Conservation (phyloP, 331 rosid genomes). For the Arachis monticola region DNA sequence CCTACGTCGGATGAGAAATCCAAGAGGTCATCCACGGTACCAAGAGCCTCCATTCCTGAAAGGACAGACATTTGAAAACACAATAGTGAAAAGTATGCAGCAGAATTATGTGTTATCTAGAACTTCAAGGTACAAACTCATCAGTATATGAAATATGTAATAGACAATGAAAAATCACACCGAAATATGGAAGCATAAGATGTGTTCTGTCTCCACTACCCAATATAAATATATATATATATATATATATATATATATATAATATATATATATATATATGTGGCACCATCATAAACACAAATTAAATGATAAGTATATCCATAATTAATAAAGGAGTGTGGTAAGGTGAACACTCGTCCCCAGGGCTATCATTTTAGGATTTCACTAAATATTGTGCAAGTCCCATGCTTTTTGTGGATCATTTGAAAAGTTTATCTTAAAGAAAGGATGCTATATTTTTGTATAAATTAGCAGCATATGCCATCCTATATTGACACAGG, state of each 20-base stretch:
- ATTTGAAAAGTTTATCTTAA: conserved; percentile 7
- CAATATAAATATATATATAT: not conserved
- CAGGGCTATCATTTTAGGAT: not conserved
- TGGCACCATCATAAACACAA: conserved; percentile 15
- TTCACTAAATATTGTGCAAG: not conserved
- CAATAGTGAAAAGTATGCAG: conserved; percentile 20
- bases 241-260: too few relatives aligned
- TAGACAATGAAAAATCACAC: conserved; percentile 13
- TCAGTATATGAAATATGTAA: not conserved
- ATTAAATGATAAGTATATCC: not conserved
- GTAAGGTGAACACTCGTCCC: not conserved
- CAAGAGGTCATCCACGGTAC: conserved; percentile 70
- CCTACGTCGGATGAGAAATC: conserved; percentile 75
- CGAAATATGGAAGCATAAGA: conserved; percentile 12
- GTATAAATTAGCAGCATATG: too few relatives aligned
- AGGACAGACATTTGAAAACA: conserved; percentile 29
- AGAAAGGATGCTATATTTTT: not conserved
- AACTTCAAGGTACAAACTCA: not conserved
- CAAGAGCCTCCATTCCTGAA: conserved; percentile 66
- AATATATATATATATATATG: not conserved
- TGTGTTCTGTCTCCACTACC: not conserved
- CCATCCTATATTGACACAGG: too few relatives aligned
- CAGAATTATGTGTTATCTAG: not conserved
- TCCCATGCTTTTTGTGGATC: not conserved
- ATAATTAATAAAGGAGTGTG: not conserved